Evolutionary conservation across 2,329 filamentous ascomycete genomes (phyloP).

Genomic region (Microdochium trichocladiopsis): DNA sequence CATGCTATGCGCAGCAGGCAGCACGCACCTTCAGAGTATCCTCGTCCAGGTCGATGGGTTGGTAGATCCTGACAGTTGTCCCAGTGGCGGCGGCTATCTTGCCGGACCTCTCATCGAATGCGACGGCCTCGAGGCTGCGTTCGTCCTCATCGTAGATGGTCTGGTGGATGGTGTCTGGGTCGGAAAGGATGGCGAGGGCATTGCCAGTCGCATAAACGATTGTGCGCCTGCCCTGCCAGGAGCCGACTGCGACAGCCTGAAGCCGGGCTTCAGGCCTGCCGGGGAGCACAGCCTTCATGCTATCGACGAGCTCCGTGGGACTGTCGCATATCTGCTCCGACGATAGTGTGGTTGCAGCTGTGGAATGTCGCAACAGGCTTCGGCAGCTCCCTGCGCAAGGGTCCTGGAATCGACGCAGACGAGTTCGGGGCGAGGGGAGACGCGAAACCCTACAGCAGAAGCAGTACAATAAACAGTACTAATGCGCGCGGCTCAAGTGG

Average conservation of each 20-base stretch:
- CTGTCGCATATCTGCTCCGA: not conserved
- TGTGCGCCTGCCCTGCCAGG: slow-evolving; percentile 29
- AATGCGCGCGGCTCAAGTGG: no score
- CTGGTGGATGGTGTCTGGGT: slow-evolving; percentile 69
- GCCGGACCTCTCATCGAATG: slow-evolving; percentile 73
- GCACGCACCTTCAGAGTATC: slow-evolving; percentile 64
- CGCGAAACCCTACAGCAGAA: no score
- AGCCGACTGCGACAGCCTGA: slow-evolving; percentile 38
- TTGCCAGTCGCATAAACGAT: slow-evolving; percentile 78
- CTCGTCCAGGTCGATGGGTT: slow-evolving; percentile 63
- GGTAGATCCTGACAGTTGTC: slow-evolving; percentile 66
- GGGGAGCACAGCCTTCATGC: slow-evolving; percentile 40
- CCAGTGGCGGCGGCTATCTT: slow-evolving; percentile 75
- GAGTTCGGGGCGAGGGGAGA: no score
- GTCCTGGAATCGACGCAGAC: no score
- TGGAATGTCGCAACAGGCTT: not conserved
- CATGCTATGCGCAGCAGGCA: not conserved
- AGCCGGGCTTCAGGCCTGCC: slow-evolving; percentile 39
- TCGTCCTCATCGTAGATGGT: slow-evolving; percentile 83
- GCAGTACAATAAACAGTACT: no score
- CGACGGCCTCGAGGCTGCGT: slow-evolving; percentile 62
- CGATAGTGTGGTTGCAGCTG: not conserved
- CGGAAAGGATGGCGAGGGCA: slow-evolving; percentile 76
- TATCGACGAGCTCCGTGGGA: slow-evolving; percentile 4
- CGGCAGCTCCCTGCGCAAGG: no score